These are phyloP conservation scores for Xanthoconium separans DNA, from an alignment of 1,284 basidiomycete species.

Conservation along the genomic window DNA sequence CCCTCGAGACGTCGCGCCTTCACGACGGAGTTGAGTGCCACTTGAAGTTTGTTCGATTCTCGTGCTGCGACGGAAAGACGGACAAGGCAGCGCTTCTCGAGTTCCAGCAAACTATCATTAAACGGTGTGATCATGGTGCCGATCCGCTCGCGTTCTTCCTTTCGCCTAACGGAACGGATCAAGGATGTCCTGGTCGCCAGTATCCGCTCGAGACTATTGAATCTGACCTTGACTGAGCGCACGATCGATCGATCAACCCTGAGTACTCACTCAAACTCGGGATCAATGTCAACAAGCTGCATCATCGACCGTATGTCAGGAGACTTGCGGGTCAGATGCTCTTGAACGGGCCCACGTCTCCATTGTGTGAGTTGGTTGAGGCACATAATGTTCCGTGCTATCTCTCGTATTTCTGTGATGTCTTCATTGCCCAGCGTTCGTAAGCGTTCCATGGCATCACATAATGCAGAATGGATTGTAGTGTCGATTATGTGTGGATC, in stretches of 20 bases:
- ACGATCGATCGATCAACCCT: background rate
- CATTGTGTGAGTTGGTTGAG: constrained; percentile 70
- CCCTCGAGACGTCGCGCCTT: constrained; percentile 68
- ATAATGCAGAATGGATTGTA: constrained; percentile 51
- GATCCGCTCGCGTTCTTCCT: constrained; percentile 68
- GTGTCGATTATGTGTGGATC: constrained; percentile 48
- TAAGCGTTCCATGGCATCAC: constrained; percentile 65
- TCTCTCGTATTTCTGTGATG: constrained; percentile 69
- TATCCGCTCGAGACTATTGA: constrained; percentile 73
- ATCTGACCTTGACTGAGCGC: constrained; percentile 50
- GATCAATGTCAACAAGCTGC: constrained; percentile 48
- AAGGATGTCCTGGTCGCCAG: constrained; percentile 83
- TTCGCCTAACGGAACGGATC: constrained; percentile 65
- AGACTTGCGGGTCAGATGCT: constrained; percentile 36
- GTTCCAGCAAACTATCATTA: constrained; percentile 48
- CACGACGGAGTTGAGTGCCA: constrained; percentile 84
- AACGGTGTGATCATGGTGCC: constrained; percentile 65
- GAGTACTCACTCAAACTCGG: constrained; percentile 64
- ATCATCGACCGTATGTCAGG: constrained; percentile 38
- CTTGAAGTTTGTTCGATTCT: constrained; percentile 67
- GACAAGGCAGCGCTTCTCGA: constrained; percentile 75
- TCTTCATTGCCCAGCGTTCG: constrained; percentile 71
- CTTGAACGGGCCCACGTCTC: constrained; percentile 42
- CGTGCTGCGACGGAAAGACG: constrained; percentile 76
- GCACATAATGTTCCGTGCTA: constrained; percentile 72